phyloP scores from a whole-genome alignment of 768 basidiomycete species.

The Mycena kentingensis region DNA sequence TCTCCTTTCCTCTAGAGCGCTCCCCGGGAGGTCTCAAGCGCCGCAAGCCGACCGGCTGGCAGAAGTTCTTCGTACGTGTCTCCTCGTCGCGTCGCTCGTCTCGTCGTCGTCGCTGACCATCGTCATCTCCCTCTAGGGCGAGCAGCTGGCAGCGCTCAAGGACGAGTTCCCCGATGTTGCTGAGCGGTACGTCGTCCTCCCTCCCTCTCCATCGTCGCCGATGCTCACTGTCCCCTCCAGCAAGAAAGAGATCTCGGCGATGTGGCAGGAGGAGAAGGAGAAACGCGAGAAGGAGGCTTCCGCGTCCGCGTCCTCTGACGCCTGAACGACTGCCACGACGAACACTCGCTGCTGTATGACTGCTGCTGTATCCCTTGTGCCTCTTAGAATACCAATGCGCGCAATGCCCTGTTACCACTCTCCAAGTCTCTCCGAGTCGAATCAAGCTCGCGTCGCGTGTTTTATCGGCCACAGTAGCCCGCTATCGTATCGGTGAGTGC shows the following conservation, averaged over 20 bases:
- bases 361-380: too few relatives aligned
- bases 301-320: too few relatives aligned
- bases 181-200: constrained; percentile 1
- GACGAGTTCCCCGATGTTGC: background rate
- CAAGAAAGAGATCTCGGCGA: background rate
- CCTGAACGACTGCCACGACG: too few relatives aligned
- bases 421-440: too few relatives aligned
- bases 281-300: background rate
- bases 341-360: too few relatives aligned
- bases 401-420: too few relatives aligned
- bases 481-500: too few relatives aligned
- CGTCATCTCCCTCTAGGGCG: background rate
- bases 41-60: constrained; percentile 71
- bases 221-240: background rate
- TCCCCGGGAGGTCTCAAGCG: constrained; percentile 51
- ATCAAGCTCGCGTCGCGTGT: too few relatives aligned
- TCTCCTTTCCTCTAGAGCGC: constrained; percentile 44
- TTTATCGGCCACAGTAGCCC: too few relatives aligned
- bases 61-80: constrained; percentile 63
- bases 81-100: background rate
- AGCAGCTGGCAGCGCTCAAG: background rate
- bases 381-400: too few relatives aligned
- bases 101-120: background rate
- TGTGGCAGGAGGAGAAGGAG: constrained; percentile 1
- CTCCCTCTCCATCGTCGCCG: background rate